A percentile compares a stretch with the other conserved stretches of the same genome.
Conservation (phyloP, 140 eudicot species). For the Ambrosia hybrid region DNA sequence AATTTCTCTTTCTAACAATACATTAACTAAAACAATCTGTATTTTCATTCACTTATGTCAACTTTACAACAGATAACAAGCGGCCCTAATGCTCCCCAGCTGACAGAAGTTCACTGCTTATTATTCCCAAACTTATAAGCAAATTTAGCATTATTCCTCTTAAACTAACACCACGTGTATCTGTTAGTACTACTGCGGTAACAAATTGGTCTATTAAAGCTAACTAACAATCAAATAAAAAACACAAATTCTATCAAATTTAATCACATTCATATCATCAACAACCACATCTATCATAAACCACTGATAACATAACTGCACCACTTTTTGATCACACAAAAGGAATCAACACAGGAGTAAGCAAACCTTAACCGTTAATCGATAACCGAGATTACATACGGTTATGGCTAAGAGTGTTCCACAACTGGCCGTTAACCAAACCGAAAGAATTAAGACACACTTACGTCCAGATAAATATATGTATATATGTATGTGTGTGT, state of each 20-base stretch:
- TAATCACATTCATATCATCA: background rate
- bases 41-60: background rate
- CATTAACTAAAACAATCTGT: background rate
- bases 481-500: too few species aligned
- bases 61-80: background rate
- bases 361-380: too few species aligned
- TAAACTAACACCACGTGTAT: conserved; percentile 11
- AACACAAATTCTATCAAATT: background rate
- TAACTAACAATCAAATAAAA: conserved; percentile 6
- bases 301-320: too few species aligned
- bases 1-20: background rate
- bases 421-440: too few species aligned
- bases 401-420: too few species aligned
- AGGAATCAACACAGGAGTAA: too few species aligned
- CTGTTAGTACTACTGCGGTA: background rate
- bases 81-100: conserved; percentile 8
- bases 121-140: background rate
- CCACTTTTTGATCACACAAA: too few species aligned
- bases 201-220: background rate
- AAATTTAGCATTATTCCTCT: background rate
- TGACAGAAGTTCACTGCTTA: background rate
- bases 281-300: background rate
- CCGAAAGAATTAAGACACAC: too few species aligned
- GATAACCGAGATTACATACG: too few species aligned
- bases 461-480: too few species aligned